A percentile compares a stretch with the other conserved stretches of the same genome.
Conservation (phyloP, 495 filamentous ascomycete species). For the Penicillium argentinense region DNA sequence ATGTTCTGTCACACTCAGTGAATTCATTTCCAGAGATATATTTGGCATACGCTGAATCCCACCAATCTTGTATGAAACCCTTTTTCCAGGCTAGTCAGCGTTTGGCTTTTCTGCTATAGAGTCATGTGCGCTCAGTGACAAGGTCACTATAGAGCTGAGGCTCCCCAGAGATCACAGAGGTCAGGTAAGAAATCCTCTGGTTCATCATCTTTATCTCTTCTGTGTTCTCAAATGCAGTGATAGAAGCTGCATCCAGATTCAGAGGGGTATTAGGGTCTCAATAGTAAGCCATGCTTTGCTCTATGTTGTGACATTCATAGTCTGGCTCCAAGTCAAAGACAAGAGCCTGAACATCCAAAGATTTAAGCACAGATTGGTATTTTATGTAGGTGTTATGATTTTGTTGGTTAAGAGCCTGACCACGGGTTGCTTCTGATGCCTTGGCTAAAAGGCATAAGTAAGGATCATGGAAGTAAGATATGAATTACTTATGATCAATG, state of each 20-base stretch:
- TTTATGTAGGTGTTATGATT: conserved; percentile 25
- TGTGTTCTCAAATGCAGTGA: conserved; percentile 11
- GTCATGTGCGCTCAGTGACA: conserved; percentile 6
- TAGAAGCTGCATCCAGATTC: conserved; percentile 13
- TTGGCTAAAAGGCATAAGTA: conserved; percentile 14
- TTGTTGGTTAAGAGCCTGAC: conserved; percentile 21
- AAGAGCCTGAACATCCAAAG: conserved; percentile 21
- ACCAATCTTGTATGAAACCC: conserved; percentile 19
- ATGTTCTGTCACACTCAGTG: conserved; percentile 16
- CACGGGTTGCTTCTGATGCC: conserved; percentile 20
- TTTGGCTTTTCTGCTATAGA: conserved; percentile 23
- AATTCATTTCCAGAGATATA: conserved; percentile 24
- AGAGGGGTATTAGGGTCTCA: conserved; percentile 19
- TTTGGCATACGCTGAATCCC: conserved; percentile 16
- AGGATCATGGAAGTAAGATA: background rate
- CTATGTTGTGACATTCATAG: conserved; percentile 22
- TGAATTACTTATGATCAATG: conserved; percentile 1
- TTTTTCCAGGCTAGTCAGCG: conserved; percentile 5
- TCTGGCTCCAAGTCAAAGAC: conserved; percentile 22
- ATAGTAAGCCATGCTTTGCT: conserved; percentile 27
- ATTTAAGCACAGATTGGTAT: conserved; percentile 20
- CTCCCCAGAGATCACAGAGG: conserved; percentile 8
- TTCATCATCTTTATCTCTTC: conserved; percentile 16
- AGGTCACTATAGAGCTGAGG: conserved; percentile 8
- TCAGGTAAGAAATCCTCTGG: conserved; percentile 13